phyloP scores from a whole-genome alignment of 257 asterid genomes.

The Ajuga chamaepitys region DNA sequence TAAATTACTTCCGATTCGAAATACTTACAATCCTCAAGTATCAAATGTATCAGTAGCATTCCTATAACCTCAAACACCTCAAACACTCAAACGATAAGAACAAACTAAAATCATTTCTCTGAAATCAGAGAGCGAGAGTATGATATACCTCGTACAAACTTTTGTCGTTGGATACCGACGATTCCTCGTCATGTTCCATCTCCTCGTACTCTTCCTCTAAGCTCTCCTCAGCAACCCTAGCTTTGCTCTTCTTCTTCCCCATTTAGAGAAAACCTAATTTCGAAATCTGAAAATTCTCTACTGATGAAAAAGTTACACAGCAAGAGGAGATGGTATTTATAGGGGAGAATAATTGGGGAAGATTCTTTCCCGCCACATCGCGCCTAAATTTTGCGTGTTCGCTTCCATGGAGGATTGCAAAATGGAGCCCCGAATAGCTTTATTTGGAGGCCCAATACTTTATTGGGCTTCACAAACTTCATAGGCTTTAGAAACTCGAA shows the following conservation, averaged over 20 bases:
- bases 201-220: conserved; percentile 39
- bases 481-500: too few species aligned
- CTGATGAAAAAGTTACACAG: neutral
- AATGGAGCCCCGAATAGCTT: neutral
- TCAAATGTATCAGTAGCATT: too few species aligned
- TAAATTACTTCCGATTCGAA: too few species aligned
- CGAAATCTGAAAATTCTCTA: neutral
- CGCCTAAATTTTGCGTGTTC: conserved; percentile 19
- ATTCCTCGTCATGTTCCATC: conserved; percentile 17
- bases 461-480: too few species aligned
- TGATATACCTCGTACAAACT: conserved; percentile 66
- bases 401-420: neutral
- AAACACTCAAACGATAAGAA: too few species aligned
- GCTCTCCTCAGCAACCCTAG: conserved; percentile 56
- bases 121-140: too few species aligned
- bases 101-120: too few species aligned
- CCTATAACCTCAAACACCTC: too few species aligned
- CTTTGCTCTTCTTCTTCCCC: conserved; percentile 50
- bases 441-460: too few species aligned
- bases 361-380: conserved; percentile 40
- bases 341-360: conserved; percentile 3
- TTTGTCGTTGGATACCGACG: conserved; percentile 44
- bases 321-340: neutral
- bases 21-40: too few species aligned
- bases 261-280: conserved; percentile 26